Evolutionary conservation across 1,284 basidiomycete species (phyloP), one percentile per base, ranked within the genome.

Genomic region (Naganishia cerealis): DNA sequence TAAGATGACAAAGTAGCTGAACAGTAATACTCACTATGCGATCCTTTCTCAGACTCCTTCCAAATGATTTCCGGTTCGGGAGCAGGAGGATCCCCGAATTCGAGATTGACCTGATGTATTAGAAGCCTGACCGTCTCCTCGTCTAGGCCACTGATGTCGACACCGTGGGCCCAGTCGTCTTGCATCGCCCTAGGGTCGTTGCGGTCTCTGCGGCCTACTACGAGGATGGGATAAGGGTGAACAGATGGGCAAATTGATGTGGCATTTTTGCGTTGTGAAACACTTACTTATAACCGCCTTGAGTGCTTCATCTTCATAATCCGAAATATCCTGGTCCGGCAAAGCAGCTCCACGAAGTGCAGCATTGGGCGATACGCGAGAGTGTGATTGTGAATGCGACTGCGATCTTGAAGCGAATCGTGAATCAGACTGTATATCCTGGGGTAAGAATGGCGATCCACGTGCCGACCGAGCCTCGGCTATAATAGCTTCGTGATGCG

Each of bases 131-230:
- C 54, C 2, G 65, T 66, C 13, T 57, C 61, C 24, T 67, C 59
- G 42, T 65, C 56, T 50, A 70, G 29, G 3, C 69, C 69, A 18
- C 55, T 50, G 26, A 67, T 70, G 26, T 70, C 66, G 26, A 70
- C 56, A 13, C 69, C 65, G 21, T 50, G 59, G 9, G 56, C 57
- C 53, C 58, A 58, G 16, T 67, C 57, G 21, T 63, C 68, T 12
- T 67, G 66, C 36, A 63, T 50, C 16, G 59, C 42, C 29, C 54
- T 55, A 16, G 57, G 66, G 40, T 50, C 58, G 40, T 62, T 62
- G 15, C 54, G 40, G 33, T 61, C 55, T 24, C 66, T 52, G 26
- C 56, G 56, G 3, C 66, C 56, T 24, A 36, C 66, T 58, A 24
- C 9, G 40, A 57, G 43, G 2, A 43, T 46, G 16, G 24, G 10